phyloP scores from a whole-genome alignment of 768 basidiomycete species.

The Auriscalpium orientale region DNA sequence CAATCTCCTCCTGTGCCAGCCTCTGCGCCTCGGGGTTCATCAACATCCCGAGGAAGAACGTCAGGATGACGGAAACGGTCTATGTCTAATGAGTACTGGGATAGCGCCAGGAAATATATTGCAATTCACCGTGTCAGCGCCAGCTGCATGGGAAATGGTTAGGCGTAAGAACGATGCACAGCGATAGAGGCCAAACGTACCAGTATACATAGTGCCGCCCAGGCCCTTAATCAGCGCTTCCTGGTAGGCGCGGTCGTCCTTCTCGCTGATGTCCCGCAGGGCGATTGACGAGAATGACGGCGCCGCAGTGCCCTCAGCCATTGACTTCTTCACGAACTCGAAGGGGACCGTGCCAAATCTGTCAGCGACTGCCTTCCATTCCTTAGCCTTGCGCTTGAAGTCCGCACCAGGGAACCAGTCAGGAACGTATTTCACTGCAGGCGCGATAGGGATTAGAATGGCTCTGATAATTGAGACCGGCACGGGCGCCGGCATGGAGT shows the following conservation, averaged over 20 bases:
- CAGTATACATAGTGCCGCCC: constrained; percentile 9
- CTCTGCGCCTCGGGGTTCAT: constrained; percentile 15
- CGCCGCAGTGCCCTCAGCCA: constrained; percentile 6
- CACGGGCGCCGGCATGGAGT: not conserved
- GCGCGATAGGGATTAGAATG: not conserved
- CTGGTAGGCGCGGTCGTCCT: constrained; percentile 13
- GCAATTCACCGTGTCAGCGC: constrained; percentile 14
- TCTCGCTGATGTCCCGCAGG: constrained; percentile 10
- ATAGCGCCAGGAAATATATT: not conserved
- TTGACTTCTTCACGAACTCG: constrained; percentile 13
- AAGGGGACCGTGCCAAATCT: constrained; percentile 13
- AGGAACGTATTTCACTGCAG: constrained; percentile 18
- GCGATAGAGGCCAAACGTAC: not conserved
- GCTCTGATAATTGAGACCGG: not conserved
- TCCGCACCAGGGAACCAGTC: constrained; percentile 19
- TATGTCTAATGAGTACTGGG: not conserved
- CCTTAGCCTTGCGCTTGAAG: constrained; percentile 16
- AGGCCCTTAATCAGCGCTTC: constrained; percentile 17
- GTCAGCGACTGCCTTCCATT: constrained; percentile 14
- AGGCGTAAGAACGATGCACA: not conserved
- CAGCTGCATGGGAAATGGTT: constrained; percentile 1
- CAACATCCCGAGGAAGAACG: constrained; percentile 19
- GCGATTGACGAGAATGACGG: constrained; percentile 12
- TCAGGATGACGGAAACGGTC: constrained; percentile 13
- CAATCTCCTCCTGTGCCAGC: constrained; percentile 21